phyloP scores from a whole-genome alignment of 148 eudicot species.

The Mesembryanthemum crystallinum region DNA sequence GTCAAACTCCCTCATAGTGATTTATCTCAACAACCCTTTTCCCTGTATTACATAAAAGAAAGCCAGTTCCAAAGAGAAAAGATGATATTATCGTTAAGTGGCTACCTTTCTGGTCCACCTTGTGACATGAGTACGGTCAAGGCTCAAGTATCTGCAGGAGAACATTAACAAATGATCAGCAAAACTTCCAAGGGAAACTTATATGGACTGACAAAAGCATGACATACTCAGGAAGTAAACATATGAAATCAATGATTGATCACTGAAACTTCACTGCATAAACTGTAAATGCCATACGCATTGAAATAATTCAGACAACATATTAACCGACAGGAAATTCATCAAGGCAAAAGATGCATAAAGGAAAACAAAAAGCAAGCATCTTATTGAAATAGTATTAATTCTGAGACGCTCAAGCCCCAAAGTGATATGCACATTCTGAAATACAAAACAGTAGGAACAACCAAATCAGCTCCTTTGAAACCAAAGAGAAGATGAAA shows the following conservation, averaged over 20 bases:
- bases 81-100: background rate
- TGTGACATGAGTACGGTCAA: background rate
- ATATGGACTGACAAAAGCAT: background rate
- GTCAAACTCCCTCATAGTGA: conserved; percentile 56
- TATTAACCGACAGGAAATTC: background rate
- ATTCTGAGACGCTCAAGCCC: background rate
- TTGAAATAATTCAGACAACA: background rate
- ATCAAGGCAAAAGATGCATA: conserved; percentile 9
- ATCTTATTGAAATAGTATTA: background rate
- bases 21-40: background rate
- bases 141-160: conserved; percentile 20
- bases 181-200: background rate
- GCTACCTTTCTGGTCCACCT: conserved; percentile 22
- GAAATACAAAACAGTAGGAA: background rate
- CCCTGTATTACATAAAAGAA: background rate
- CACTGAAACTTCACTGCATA: background rate
- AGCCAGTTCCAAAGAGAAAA: background rate
- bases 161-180: conserved; percentile 15
- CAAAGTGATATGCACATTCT: background rate
- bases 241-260: background rate
- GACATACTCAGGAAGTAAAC: too few relatives aligned
- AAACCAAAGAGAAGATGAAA: background rate
- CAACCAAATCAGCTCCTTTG: background rate
- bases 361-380: too few relatives aligned
- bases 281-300: background rate